Percentiles rank a stretch among this genome's conserved stretches.
Conservation (phyloP, 1,139 yeast genomes). For the Kluyveromyces marxianus region DNA sequence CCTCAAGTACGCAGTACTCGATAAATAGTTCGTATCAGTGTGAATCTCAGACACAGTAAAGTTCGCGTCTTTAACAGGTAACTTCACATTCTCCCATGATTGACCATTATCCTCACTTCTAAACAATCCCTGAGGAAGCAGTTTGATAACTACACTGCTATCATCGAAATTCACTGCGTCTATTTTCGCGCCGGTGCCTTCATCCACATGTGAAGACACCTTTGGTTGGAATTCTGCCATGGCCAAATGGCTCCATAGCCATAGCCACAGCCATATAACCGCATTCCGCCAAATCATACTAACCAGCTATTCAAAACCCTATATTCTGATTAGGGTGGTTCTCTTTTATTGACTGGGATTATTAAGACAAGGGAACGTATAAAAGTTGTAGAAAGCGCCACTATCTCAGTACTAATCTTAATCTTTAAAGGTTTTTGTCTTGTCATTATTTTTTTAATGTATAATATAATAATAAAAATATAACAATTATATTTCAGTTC, state of each 20-base stretch:
- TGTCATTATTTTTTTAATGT: too few species aligned
- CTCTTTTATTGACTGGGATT: too few species aligned
- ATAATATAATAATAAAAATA: too few species aligned
- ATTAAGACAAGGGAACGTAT: too few species aligned
- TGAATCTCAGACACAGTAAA: not conserved
- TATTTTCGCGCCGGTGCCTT: not conserved
- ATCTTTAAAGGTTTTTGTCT: too few species aligned
- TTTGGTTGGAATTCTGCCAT: not conserved
- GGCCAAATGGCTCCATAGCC: not conserved
- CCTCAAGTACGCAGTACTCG: conserved; percentile 19
- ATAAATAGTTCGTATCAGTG: conserved; percentile 14
- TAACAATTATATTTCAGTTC: too few species aligned
- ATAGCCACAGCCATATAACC: not conserved
- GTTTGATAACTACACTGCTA: conserved; percentile 17
- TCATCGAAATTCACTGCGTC: conserved; percentile 23
- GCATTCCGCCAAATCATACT: conserved; percentile 1
- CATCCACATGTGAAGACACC: not conserved
- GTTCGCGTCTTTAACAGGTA: not conserved
- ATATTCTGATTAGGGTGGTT: too few species aligned
- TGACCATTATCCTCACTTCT: conserved; percentile 23
- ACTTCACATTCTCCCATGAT: conserved; percentile 16
- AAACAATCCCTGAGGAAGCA: conserved; percentile 8
- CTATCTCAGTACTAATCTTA: too few species aligned
- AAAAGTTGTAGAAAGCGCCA: too few species aligned
- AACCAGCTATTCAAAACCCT: not conserved